phyloP scores from a whole-genome alignment of 257 asterid genomes.

The Nicotiana paniculata region DNA sequence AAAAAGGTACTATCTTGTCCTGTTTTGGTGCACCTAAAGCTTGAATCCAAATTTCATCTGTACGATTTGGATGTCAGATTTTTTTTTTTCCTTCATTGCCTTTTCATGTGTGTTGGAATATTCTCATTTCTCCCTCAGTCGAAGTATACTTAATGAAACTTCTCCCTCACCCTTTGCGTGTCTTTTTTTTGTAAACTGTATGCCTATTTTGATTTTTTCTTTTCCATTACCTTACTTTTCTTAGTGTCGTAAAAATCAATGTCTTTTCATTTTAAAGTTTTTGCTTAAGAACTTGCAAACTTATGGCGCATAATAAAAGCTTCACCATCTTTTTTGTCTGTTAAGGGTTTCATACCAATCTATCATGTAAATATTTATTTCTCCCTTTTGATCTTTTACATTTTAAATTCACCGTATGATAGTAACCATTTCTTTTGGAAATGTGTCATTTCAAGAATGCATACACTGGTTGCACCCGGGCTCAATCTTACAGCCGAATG shows the following conservation, averaged over 20 bases:
- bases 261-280: not conserved
- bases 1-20: conserved; percentile 49
- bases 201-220: not conserved
- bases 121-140: not conserved
- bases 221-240: not conserved
- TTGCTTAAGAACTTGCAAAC: not conserved
- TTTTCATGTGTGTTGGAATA: not conserved
- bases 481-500: not conserved
- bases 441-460: not conserved
- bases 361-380: not conserved
- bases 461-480: not conserved
- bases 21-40: not conserved
- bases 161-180: not conserved
- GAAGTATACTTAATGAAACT: not conserved
- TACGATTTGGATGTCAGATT: not conserved
- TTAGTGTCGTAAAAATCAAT: not conserved
- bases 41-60: not conserved
- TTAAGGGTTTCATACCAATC: not conserved
- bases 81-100: not conserved
- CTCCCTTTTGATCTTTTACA: not conserved
- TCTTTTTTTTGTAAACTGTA: not conserved
- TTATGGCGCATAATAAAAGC: not conserved
- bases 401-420: not conserved
- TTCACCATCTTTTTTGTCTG: not conserved
- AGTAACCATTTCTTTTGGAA: not conserved